Base-by-base conservation (phyloP, 192 early-diverging fungal species). In the Coemansia sp. region DNA sequence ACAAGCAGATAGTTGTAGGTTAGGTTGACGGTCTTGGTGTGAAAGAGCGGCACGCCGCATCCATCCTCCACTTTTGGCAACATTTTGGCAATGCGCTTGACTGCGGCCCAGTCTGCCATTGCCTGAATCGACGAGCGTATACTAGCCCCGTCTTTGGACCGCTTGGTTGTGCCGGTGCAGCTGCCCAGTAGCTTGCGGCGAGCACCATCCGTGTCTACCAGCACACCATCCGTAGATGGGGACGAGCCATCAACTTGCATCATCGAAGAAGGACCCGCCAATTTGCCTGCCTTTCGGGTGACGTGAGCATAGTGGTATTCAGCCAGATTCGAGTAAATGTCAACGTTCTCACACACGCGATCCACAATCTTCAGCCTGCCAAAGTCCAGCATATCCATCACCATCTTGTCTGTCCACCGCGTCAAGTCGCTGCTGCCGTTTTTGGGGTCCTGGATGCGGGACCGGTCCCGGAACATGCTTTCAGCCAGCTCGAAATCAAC, bases 361-460 rank as follows among this genome's bases (percentile, higher is more conserved):
- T 62, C 55, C 13, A 77, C 17, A 25, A 67, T 15, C 58, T 77
- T 77, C 10, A 70, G 22, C 25, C 39, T 58, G 31, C 68, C 74
- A 15, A 30, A 38, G 56, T 77, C 68, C 47, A 77, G 32, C 2
- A 35, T 56, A n/a, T 77, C 74, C 59, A 77, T 63, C 7, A 70
- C 47, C 26, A 70, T 15, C 18, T 41, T 46, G 15, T 31, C 52
- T 3, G 47, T 35, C 21, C 55, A 27, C 18, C 39, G 45, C 25
- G 30, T 19, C 26, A 43, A 53, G 19, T 60, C 45, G 15, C 40
- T 61, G 15, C 14, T 18, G 15, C 45, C 45, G 15, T 31, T 31
- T 25, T 29, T 30, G 27, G 15, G 26, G 7, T 47, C 27, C 17
- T 31, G 8, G 6, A 63, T 21, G 0, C 58, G 32, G 6, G 48